A percentile compares a stretch with the other conserved stretches of the same genome.
Conservation (phyloP, 352 stramenopile genomes). For the Phytophthora pistaciae region DNA sequence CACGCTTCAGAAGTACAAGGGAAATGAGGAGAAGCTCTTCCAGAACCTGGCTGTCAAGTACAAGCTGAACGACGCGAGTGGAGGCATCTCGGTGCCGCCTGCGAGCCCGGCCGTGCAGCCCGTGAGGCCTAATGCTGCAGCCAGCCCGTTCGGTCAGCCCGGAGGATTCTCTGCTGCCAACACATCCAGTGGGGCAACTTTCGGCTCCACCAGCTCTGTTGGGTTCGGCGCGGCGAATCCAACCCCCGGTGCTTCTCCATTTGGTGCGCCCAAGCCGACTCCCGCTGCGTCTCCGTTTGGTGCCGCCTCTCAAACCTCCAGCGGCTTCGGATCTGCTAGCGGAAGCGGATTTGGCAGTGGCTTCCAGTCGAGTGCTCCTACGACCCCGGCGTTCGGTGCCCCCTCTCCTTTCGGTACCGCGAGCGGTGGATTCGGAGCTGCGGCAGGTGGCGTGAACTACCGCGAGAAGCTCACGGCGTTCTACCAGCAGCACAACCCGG, state of each 20-base stretch:
- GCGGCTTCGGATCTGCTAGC: constrained; percentile 33
- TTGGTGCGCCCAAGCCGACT: constrained; percentile 36
- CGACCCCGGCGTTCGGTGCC: constrained; percentile 31
- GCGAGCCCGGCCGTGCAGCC: constrained; percentile 52
- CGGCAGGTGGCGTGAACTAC: constrained; percentile 45
- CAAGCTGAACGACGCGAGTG: constrained; percentile 48
- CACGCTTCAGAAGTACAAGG: constrained; percentile 92
- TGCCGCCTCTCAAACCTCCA: constrained; percentile 27
- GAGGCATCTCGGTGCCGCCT: constrained; percentile 16
- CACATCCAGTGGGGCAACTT: constrained; percentile 31
- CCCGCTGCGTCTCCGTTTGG: constrained; percentile 58
- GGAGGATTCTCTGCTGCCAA: constrained; percentile 46
- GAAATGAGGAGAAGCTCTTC: constrained; percentile 84
- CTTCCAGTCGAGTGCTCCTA: constrained; percentile 33
- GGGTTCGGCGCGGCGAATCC: constrained; percentile 52
- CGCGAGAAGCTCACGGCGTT: constrained; percentile 69
- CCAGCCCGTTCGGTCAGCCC: constrained; percentile 76
- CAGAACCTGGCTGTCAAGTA: constrained; percentile 80
- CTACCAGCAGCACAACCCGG: constrained; percentile 80
- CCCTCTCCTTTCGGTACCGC: constrained; percentile 43
- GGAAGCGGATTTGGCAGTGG: constrained; percentile 40
- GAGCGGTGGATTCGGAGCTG: constrained; percentile 43
- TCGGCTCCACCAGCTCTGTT: constrained; percentile 51
- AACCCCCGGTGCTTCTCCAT: constrained; percentile 43
- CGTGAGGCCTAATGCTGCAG: constrained; percentile 41